Evolutionary conservation across 768 basidiomycete species (phyloP).

Genomic region (Lactifluus hygrophoroides): DNA sequence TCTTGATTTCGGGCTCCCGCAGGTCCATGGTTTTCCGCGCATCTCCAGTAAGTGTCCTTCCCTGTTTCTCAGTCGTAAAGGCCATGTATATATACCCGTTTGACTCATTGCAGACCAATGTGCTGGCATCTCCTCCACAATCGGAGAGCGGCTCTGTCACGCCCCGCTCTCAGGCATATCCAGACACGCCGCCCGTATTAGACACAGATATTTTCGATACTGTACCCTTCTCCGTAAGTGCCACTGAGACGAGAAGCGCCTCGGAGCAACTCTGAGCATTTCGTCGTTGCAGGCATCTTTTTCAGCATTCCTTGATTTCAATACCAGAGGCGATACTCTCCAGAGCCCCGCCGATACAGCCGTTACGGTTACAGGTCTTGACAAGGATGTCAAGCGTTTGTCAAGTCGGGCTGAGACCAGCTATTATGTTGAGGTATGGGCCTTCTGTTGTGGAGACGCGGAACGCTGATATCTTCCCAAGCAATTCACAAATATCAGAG

Average conservation of each 20-base stretch:
- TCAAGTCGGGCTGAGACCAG: slow-evolving; percentile 17
- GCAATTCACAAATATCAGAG: slow-evolving; percentile 19
- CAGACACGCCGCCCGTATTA: slow-evolving; percentile 19
- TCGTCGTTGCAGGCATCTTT: slow-evolving; percentile 16
- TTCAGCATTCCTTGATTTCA: slow-evolving; percentile 11
- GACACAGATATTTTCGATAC: slow-evolving; percentile 18
- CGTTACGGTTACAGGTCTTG: not conserved
- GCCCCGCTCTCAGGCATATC: slow-evolving; percentile 6
- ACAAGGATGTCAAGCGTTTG: slow-evolving; percentile 1
- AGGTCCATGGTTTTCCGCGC: slow-evolving; percentile 2
- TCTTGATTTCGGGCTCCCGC: slow-evolving; percentile 11
- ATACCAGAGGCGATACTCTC: not conserved
- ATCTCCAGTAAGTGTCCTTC: slow-evolving; percentile 2
- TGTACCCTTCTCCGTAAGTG: slow-evolving; percentile 20
- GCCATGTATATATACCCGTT: not conserved
- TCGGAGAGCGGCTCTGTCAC: slow-evolving; percentile 10
- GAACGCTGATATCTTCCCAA: not conserved
- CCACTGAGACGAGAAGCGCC: not conserved
- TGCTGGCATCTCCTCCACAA: slow-evolving; percentile 10
- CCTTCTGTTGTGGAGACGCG: not conserved
- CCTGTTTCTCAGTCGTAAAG: not conserved
- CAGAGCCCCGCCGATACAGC: not conserved
- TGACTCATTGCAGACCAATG: not conserved
- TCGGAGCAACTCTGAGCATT: not conserved
- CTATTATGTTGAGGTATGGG: slow-evolving; percentile 20